These are phyloP conservation scores for Eucalyptus viminalis DNA, from an alignment of 345 rosid genomes.

Conservation along the genomic window DNA sequence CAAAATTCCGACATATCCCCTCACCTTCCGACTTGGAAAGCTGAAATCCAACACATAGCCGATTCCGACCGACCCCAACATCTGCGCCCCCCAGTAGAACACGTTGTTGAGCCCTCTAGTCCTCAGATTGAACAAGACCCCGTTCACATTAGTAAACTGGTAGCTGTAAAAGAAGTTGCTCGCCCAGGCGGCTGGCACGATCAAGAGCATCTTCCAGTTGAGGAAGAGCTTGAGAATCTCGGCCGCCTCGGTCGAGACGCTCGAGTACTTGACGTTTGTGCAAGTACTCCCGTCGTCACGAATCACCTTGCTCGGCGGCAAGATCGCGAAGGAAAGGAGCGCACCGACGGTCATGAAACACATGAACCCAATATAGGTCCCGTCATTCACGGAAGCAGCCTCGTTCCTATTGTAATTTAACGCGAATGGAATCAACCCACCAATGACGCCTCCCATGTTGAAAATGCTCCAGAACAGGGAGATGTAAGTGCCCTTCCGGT, in stretches of 20 bases:
- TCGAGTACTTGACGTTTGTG: conserved; percentile 32
- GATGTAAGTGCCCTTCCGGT: conserved; percentile 73
- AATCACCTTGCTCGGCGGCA: conserved; percentile 31
- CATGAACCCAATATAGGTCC: conserved; percentile 61
- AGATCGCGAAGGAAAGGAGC: conserved; percentile 26
- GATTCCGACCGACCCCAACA: conserved; percentile 64
- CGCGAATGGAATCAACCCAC: conserved; percentile 53
- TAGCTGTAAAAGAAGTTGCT: conserved; percentile 83
- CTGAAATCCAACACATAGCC: conserved; percentile 77
- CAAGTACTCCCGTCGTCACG: conserved; percentile 39
- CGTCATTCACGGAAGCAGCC: conserved; percentile 36
- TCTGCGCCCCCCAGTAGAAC: conserved; percentile 94
- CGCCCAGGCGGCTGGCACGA: conserved; percentile 83
- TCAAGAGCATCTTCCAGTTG: conserved; percentile 66
- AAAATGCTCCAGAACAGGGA: conserved; percentile 58
- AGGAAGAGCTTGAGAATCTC: conserved; percentile 42
- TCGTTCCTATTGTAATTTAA: conserved; percentile 21
- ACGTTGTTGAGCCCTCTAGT: conserved; percentile 85
- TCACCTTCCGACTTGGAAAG: conserved; percentile 45
- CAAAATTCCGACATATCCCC: conserved; percentile 65
- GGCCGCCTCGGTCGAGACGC: conserved; percentile 9
- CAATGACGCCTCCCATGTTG: conserved; percentile 64
- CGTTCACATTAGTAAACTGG: conserved; percentile 78
- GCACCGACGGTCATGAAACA: conserved; percentile 62
- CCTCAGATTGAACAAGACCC: conserved; percentile 46